Percentiles rank a stretch among this genome's conserved stretches.
Evolutionary conservation across 2,329 filamentous ascomycete genomes (phyloP).

Genomic region (Ceratocystis smalleyi): DNA sequence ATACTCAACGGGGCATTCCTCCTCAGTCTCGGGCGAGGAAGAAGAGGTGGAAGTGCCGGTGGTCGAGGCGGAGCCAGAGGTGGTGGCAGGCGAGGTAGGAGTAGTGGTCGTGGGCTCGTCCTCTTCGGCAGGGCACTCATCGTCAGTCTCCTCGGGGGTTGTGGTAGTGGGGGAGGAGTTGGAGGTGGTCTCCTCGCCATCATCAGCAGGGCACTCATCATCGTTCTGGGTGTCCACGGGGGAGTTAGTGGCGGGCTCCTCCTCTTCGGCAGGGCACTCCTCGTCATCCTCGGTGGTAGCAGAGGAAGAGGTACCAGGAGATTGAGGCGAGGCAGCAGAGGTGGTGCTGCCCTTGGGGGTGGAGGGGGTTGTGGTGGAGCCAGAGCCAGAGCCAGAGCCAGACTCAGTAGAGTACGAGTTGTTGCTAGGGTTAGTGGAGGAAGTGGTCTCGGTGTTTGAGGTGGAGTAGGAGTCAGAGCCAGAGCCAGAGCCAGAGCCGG

Average conservation of each 20-base stretch:
- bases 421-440: no score
- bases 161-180: not conserved
- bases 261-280: constrained; percentile 6
- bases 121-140: constrained; percentile 7
- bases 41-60: not conserved
- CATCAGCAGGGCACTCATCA: constrained; percentile 5
- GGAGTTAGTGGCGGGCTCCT: not conserved
- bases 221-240: not conserved
- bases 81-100: not conserved
- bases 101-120: constrained; percentile 4
- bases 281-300: not conserved
- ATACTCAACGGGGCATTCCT: constrained; percentile 9
- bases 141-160: not conserved
- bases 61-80: not conserved
- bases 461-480: not conserved
- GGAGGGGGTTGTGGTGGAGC: not conserved
- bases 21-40: not conserved
- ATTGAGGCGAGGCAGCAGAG: not conserved
- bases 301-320: not conserved
- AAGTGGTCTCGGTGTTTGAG: not conserved
- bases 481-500: not conserved
- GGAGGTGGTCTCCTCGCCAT: not conserved
- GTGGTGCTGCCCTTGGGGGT: not conserved
- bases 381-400: not conserved
- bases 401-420: no score